phyloP scores from a whole-genome alignment of 2,329 filamentous ascomycete genomes.

The Calonectria ilicicola region DNA sequence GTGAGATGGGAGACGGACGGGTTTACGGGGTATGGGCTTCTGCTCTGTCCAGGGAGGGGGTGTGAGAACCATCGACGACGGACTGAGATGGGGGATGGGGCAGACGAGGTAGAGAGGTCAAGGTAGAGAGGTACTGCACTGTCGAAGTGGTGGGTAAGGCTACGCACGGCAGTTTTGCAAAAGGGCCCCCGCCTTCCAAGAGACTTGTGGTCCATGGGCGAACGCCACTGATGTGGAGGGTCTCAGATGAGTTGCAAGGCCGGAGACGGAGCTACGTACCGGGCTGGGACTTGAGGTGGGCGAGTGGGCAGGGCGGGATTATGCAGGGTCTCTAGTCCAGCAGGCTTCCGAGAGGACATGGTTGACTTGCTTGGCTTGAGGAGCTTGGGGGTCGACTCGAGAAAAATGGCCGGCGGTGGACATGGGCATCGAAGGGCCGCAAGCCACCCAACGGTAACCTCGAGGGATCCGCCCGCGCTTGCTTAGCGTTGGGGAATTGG shows the following conservation, averaged over 20 bases:
- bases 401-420: conserved; percentile 32
- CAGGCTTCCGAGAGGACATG: conserved; percentile 27
- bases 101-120: conserved; percentile 8
- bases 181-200: conserved; percentile 37
- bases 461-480: conserved; percentile 43
- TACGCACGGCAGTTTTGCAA: conserved; percentile 48
- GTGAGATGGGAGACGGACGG: conserved; percentile 32
- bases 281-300: conserved; percentile 41
- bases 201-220: conserved; percentile 36
- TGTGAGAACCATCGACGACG: conserved; percentile 26
- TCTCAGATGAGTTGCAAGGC: conserved; percentile 44
- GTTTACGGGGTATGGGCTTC: conserved; percentile 35
- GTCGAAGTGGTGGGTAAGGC: conserved; percentile 42
- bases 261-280: conserved; percentile 32
- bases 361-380: conserved; percentile 30
- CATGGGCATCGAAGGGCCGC: conserved; percentile 40
- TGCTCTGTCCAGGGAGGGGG: conserved; percentile 28
- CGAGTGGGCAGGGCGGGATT: conserved; percentile 41
- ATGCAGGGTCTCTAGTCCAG: conserved; percentile 47
- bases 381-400: conserved; percentile 34
- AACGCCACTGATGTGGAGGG: conserved; percentile 48
- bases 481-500: conserved; percentile 44
- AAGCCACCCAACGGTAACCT: conserved; percentile 47
- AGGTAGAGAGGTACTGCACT: not conserved
- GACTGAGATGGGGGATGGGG: conserved; percentile 20